Conservation (phyloP, 2,329 filamentous ascomycete species). For the Fusarium nisikadoi region DNA sequence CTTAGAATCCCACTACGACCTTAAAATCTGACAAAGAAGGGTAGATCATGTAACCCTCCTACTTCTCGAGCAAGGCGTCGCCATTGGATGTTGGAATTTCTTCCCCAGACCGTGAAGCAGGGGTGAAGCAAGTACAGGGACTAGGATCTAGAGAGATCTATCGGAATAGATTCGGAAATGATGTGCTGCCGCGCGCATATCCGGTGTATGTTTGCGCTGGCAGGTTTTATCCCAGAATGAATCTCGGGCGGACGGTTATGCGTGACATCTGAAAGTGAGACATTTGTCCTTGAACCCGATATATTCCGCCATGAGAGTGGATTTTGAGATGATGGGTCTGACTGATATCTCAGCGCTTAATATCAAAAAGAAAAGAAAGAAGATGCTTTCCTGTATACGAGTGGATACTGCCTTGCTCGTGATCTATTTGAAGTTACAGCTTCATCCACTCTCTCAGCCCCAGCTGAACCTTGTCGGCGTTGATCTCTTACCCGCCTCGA, state of each 20-base stretch:
- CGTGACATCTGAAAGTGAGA: slow-evolving; percentile 26
- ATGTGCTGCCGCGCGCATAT: slow-evolving; percentile 21
- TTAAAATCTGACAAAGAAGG: background rate
- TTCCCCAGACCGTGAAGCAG: slow-evolving; percentile 18
- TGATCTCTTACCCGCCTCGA: background rate
- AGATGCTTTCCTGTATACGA: background rate
- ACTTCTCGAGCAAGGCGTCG: background rate
- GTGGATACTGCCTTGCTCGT: background rate
- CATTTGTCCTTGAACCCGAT: slow-evolving; percentile 10
- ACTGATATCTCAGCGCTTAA: slow-evolving; percentile 13
- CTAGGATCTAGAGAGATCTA: slow-evolving; percentile 23
- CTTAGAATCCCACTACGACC: background rate
- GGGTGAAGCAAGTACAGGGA: background rate
- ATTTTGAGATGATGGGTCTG: background rate
- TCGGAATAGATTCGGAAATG: slow-evolving; percentile 17
- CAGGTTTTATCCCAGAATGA: slow-evolving; percentile 7
- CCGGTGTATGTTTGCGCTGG: slow-evolving; percentile 6
- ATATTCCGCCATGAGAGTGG: slow-evolving; percentile 3
- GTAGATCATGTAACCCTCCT: slow-evolving; percentile 24
- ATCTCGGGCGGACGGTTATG: slow-evolving; percentile 23
- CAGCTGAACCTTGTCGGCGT: background rate
- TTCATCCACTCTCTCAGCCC: background rate
- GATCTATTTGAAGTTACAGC: background rate
- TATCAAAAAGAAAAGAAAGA: slow-evolving; percentile 5
- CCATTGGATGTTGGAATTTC: slow-evolving; percentile 1